Percentiles rank a stretch among this genome's conserved stretches.
Conservation (phyloP, 768 basidiomycete genomes). For the Pulveroboletus sp. region DNA sequence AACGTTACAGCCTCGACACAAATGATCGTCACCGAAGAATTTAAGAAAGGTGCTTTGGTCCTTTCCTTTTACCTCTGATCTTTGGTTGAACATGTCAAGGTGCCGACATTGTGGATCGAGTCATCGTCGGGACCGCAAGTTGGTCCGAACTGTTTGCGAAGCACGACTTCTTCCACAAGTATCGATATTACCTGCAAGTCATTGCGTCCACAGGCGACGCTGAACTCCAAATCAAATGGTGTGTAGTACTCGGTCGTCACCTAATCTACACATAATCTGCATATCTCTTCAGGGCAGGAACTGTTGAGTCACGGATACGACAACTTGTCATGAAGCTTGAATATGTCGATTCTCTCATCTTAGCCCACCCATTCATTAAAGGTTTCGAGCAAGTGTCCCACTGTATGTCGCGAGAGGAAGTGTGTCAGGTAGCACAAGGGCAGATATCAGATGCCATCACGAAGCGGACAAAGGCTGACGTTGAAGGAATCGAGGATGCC, state of each 20-base stretch:
- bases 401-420: constrained; percentile 83
- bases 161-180: constrained; percentile 96
- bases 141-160: constrained; percentile 96
- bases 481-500: constrained; percentile 68
- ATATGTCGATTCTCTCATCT: constrained; percentile 83
- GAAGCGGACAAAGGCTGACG: constrained; percentile 73
- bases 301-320: constrained; percentile 95
- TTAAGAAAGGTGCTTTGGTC: constrained; percentile 67
- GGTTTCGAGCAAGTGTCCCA: constrained; percentile 86
- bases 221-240: constrained; percentile 95
- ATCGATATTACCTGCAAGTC: constrained; percentile 93
- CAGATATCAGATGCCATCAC: constrained; percentile 70
- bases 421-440: constrained; percentile 82
- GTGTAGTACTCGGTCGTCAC: constrained; percentile 18
- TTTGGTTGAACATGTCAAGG: constrained; percentile 44
- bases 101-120: constrained; percentile 88
- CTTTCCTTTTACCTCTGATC: not conserved
- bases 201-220: constrained; percentile 82
- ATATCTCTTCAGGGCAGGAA: constrained; percentile 63
- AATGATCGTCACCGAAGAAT: constrained; percentile 93
- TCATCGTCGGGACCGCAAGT: constrained; percentile 73
- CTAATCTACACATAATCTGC: constrained; percentile 9
- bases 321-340: constrained; percentile 98
- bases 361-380: constrained; percentile 94
- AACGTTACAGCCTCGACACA: constrained; percentile 96